Evolutionary conservation across 1,139 yeast species (phyloP).

Genomic region (Suhomyces bolitotheri): DNA sequence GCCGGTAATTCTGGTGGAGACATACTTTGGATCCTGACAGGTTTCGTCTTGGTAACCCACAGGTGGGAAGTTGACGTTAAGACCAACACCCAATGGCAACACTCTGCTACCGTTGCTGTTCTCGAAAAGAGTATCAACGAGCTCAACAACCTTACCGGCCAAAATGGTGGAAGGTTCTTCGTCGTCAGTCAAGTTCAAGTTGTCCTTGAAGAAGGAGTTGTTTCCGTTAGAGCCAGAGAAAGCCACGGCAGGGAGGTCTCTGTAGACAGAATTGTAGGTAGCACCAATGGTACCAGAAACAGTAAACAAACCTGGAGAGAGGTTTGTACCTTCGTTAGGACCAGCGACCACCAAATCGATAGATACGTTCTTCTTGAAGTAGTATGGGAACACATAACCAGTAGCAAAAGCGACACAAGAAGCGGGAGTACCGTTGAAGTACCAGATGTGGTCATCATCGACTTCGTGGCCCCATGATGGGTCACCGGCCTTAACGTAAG

Average conservation of each 20-base stretch:
- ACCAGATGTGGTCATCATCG: conserved; percentile 46
- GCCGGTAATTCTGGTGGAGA: conserved; percentile 42
- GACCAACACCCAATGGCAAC: conserved; percentile 47
- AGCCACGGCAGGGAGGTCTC: conserved; percentile 46
- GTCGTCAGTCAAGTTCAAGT: conserved; percentile 33
- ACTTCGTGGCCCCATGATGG: conserved; percentile 52
- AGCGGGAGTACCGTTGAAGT: conserved; percentile 52
- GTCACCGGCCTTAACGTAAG: conserved; percentile 41
- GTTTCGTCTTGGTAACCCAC: conserved; percentile 35
- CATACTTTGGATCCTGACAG: conserved; percentile 42
- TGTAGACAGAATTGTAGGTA: conserved; percentile 43
- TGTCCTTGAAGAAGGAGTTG: conserved; percentile 45
- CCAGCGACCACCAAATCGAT: conserved; percentile 49
- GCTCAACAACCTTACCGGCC: conserved; percentile 37
- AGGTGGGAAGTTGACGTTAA: conserved; percentile 50
- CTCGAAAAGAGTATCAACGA: conserved; percentile 39
- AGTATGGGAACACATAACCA: conserved; percentile 42
- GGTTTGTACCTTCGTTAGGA: conserved; percentile 49
- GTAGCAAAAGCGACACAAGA: conserved; percentile 45
- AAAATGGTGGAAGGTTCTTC: conserved; percentile 43
- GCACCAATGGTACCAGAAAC: conserved; percentile 51
- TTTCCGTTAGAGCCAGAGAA: conserved; percentile 46
- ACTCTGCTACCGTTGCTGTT: conserved; percentile 32
- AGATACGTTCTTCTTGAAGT: conserved; percentile 32
- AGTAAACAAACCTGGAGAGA: conserved; percentile 42